These are phyloP conservation scores for Trametes sp. DNA, from an alignment of 1,284 basidiomycete species.

Conservation along the genomic window DNA sequence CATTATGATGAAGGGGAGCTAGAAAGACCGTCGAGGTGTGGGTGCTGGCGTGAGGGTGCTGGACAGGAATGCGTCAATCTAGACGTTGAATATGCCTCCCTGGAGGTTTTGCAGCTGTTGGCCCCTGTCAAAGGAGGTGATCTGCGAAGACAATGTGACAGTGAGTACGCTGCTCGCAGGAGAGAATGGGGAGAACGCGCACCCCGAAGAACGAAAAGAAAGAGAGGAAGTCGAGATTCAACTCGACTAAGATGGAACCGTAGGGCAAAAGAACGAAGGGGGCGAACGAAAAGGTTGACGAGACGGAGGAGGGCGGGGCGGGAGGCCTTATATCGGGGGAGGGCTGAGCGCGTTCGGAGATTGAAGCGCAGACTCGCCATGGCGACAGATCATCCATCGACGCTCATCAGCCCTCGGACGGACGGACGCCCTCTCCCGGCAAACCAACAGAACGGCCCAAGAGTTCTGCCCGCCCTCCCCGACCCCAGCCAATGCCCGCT, in stretches of 20 bases:
- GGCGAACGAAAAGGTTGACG: constrained; percentile 41
- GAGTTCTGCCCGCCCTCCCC: constrained; percentile 9
- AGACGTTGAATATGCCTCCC: constrained; percentile 58
- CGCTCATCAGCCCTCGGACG: constrained; percentile 21
- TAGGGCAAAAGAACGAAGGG: constrained; percentile 49
- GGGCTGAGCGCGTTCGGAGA: constrained; percentile 20
- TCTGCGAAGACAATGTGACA: constrained; percentile 43
- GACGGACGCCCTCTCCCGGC: constrained; percentile 5
- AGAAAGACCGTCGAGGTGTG: constrained; percentile 56
- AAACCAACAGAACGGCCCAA: constrained; percentile 15
- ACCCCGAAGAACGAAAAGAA: constrained; percentile 61
- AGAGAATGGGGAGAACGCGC: constrained; percentile 4
- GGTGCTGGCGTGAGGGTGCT: constrained; percentile 46
- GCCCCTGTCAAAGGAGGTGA: constrained; percentile 81
- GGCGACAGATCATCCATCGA: constrained; percentile 38
- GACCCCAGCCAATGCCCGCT: constrained; percentile 21
- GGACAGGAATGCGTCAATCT: constrained; percentile 40
- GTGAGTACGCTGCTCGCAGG: constrained; percentile 19
- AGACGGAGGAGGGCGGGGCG: constrained; percentile 37
- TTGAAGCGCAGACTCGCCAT: constrained; percentile 33
- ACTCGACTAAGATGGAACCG: constrained; percentile 61
- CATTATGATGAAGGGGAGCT: constrained; percentile 55
- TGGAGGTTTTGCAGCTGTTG: constrained; percentile 57
- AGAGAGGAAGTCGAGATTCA: constrained; percentile 58
- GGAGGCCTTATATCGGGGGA: constrained; percentile 27